These are phyloP conservation scores for Annona cherimola DNA, from an alignment of 164 flowering plant species.

Conservation along the genomic window DNA sequence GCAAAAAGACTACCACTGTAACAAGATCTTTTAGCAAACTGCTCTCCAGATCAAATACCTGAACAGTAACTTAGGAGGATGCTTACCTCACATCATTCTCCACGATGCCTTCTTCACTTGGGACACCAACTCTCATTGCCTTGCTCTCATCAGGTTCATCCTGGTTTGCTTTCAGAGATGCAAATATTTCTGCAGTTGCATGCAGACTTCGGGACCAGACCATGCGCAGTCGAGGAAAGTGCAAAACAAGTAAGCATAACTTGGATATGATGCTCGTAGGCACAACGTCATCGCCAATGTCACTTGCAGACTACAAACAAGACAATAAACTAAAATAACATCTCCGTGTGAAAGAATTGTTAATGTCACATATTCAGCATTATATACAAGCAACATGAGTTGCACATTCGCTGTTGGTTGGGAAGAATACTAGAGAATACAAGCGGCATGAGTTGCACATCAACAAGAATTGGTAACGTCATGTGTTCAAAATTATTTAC, in stretches of 20 bases:
- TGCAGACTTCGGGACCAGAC: conserved; percentile 98
- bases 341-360: neutral
- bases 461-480: no score
- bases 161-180: conserved; percentile 86
- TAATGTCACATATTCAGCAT: neutral
- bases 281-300: conserved; percentile 91
- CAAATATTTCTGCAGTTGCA: conserved; percentile 96
- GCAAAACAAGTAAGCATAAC: conserved; percentile 79
- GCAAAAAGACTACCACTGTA: neutral
- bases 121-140: conserved; percentile 93
- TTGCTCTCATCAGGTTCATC: conserved; percentile 90
- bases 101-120: conserved; percentile 83
- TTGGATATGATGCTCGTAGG: conserved; percentile 85
- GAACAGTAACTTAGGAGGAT: neutral
- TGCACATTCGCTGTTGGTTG: no score
- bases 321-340: neutral
- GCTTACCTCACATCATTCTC: conserved; percentile 86
- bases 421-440: no score
- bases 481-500: no score
- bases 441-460: no score
- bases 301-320: conserved; percentile 83
- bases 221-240: conserved; percentile 91
- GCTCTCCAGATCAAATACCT: neutral
- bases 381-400: no score
- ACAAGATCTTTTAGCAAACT: neutral